Evolutionary conservation across 306 rosid species (phyloP), one percentile per base, ranked within the genome.

Genomic region (Boehmeria nivea): DNA sequence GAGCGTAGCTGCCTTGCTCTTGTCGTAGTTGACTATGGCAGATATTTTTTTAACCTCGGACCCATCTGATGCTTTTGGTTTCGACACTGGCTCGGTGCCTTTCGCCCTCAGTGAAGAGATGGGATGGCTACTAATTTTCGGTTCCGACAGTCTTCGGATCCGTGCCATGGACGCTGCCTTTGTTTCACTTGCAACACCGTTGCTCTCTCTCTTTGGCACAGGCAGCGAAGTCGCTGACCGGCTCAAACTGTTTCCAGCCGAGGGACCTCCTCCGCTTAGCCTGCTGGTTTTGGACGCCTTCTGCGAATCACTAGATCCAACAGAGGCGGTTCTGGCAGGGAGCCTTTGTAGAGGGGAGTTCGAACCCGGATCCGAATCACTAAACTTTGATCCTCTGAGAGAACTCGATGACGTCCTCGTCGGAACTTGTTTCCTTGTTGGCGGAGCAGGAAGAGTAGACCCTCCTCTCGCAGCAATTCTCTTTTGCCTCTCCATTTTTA

Each of bases 121-220:
- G 31, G 68, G 94, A 77, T 43, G 73, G 70, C 56, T 23, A 22
- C 63, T 58, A 64, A 83, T 65, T 76, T 88, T 93, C 37, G 96
- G 99, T 69, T 87, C 99, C 42, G 99, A 93, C 63, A 87, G 74
- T 72, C 99, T 85, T 77, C 95, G 80, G 61, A 87, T 85, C 43
- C 83, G 74, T 51, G 81, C 78, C 89, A 81, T 77, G 14, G 96
- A 85, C 59, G 75, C 84, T 58, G 75, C 84, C 77, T 87, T 93
- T 42, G 77, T 34, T 72, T 81, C 88, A 70, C 66, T 61, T 66
- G 84, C 2, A 57, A 71, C 75, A 37, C 71, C 81, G 27, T 48
- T 64, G 22, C 65, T 84, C 71, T 82, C 99, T 69, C 62, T 77
- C 86, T 85, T 85, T 49, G 85, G 45, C 57, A 74, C 91, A 37